Conservation (phyloP, 768 basidiomycete genomes). For the Pleurotus ostreatus region DNA sequence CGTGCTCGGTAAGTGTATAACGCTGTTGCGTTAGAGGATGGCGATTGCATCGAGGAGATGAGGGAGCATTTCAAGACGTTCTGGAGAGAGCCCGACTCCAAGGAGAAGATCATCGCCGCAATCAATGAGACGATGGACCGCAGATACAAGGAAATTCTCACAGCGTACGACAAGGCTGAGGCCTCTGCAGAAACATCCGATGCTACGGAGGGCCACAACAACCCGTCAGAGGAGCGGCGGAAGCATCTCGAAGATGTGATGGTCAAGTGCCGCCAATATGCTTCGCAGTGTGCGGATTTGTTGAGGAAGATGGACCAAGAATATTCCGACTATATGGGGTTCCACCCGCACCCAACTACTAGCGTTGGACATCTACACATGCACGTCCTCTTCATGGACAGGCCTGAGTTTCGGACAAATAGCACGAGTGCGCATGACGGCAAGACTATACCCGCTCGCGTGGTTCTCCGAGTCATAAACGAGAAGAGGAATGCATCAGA, state of each 20-base stretch:
- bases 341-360: conserved; percentile 11
- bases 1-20: background rate
- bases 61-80: background rate
- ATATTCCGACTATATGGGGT: conserved; percentile 6
- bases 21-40: background rate
- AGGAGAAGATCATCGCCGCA: background rate
- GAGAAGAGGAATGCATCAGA: too few species aligned
- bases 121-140: background rate
- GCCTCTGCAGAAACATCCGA: too few species aligned
- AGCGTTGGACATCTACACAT: conserved; percentile 15
- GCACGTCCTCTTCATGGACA: conserved; percentile 9
- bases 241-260: too few species aligned
- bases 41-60: background rate
- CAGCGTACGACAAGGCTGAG: background rate
- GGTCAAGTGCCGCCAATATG: too few species aligned
- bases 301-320: background rate
- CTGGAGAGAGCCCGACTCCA: background rate
- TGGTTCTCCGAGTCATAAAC: background rate
- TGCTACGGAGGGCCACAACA: too few species aligned
- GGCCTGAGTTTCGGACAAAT: too few species aligned
- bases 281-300: background rate
- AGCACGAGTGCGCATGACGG: conserved; percentile 13
- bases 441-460: conserved; percentile 12
- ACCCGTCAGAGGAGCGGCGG: too few species aligned
- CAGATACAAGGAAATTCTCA: background rate